Base-by-base conservation (phyloP, 1,139 yeast genomes). In the Yamadazyma trypodendri region DNA sequence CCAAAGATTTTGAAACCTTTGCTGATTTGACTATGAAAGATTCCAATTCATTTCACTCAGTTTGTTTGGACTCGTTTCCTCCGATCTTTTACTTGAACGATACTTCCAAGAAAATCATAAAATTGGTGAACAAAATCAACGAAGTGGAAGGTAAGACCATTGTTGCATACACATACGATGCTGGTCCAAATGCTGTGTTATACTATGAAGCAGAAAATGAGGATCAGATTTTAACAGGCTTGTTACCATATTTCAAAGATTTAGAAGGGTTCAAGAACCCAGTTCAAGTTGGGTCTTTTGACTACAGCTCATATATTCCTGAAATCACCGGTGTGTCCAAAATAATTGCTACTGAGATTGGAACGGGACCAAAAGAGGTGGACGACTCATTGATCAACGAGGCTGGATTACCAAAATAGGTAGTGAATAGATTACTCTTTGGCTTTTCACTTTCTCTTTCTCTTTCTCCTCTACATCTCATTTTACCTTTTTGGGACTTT, bases 141-240 rank as follows among this genome's bases (percentile, higher is more conserved):
- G 81, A 73, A 47, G 58, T 59, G 38, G 81, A 75, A 47, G 85
- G 85, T 36, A 70, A 75, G 51, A 74, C 75, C 13, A 72, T 89
- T 38, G 97, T 96, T 17, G 97, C 97, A 25, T 92, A 92, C 63
- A 94, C 99, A 3, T 92, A 85, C 56, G 99, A 92, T 61, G 99
- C 99, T 28, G 99, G 99, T 55, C 98, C 99, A 60, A 92, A 92
- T 65, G 96, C 97, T 11, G 99, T 92, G 35, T 77, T 92, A 45
- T 92, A 92, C 68, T 92, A 90, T 60, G 80, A 84, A 56, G 75
- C 75, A 49, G 70, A 80, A 50, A 76, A 90, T 62, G 96, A 89
- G 61, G 55, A 65, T 21, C 71, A 70, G 48, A 82, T 92, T 9
- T 72, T 84, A 52, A 77, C 85, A 8, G 65, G 79, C 49, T 60